These are phyloP conservation scores for Chamaecrista fasciculata DNA, from an alignment of 306 rosid species.

Conservation along the genomic window DNA sequence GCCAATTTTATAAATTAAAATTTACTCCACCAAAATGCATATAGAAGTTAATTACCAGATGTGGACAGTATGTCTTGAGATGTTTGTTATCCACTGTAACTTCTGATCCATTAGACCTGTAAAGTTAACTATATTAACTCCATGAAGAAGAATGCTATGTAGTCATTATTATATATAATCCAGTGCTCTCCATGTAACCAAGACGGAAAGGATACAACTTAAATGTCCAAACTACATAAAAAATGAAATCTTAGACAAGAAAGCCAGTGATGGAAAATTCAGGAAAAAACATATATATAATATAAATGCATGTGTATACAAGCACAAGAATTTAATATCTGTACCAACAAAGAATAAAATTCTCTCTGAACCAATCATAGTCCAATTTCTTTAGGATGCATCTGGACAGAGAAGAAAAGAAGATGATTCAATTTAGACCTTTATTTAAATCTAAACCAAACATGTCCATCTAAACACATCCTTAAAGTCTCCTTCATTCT, in stretches of 20 bases:
- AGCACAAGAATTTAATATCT: too few relatives aligned
- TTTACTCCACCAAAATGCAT: not conserved
- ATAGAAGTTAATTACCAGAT: conserved; percentile 57
- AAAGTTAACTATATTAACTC: conserved; percentile 12
- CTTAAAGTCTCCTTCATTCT: too few relatives aligned
- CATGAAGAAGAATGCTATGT: conserved; percentile 19
- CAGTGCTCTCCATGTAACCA: not conserved
- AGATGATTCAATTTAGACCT: too few relatives aligned
- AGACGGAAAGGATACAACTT: not conserved
- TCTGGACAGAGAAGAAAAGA: too few relatives aligned
- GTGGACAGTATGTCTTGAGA: conserved; percentile 75
- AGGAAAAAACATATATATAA: not conserved
- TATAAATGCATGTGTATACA: too few relatives aligned
- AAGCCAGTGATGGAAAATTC: not conserved
- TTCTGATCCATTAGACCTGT: conserved; percentile 85
- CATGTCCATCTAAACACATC: too few relatives aligned
- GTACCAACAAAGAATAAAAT: too few relatives aligned
- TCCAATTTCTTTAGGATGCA: too few relatives aligned
- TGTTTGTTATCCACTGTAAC: conserved; percentile 85
- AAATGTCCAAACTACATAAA: not conserved
- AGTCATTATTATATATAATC: not conserved
- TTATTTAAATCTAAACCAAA: too few relatives aligned
- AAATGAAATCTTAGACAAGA: conserved; percentile 4
- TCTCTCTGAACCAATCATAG: too few relatives aligned
- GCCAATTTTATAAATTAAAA: too few relatives aligned